Percentiles rank a stretch among this genome's conserved stretches.
Evolutionary conservation across 2,329 filamentous ascomycete genomes (phyloP).

Genomic region (Penicillium freii): DNA sequence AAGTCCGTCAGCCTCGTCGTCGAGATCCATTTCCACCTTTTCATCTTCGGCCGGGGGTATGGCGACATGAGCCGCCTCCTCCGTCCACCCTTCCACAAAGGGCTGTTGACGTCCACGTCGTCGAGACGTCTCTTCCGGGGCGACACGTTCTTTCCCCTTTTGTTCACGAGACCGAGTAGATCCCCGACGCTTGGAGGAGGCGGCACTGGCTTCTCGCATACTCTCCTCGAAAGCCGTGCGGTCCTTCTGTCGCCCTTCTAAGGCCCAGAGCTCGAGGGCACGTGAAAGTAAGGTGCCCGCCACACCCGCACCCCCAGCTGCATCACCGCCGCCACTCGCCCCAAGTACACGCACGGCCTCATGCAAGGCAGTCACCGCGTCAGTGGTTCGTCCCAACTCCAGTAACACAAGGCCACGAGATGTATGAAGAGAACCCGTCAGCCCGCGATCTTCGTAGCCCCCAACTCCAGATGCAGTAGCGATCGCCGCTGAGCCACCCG

Average conservation of each 20-base stretch:
- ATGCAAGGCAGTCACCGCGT: conserved; percentile 79
- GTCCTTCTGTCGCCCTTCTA: conserved; percentile 36
- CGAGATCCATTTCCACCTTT: conserved; percentile 43
- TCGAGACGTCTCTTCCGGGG: conserved; percentile 17
- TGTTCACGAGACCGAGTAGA: conserved; percentile 25
- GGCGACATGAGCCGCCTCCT: conserved; percentile 35
- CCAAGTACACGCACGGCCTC: conserved; percentile 57
- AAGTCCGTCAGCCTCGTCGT: conserved; percentile 44
- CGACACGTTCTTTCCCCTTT: conserved; percentile 28
- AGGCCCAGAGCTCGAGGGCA: conserved; percentile 48
- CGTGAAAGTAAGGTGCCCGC: conserved; percentile 47
- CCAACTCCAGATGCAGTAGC: conserved; percentile 42
- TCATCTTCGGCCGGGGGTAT: conserved; percentile 30
- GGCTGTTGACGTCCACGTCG: conserved; percentile 27
- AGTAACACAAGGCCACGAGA: conserved; percentile 74
- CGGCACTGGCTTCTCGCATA: conserved; percentile 1
- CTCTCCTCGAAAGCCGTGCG: conserved; percentile 15
- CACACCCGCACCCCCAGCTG: conserved; percentile 47
- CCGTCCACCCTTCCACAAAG: conserved; percentile 37
- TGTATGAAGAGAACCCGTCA: conserved; percentile 48
- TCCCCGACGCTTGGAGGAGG: conserved; percentile 20
- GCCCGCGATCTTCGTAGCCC: conserved; percentile 48
- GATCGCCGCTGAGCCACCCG: conserved; percentile 35
- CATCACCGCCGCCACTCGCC: conserved; percentile 47
- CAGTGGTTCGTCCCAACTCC: conserved; percentile 69